Percentiles rank a stretch among this genome's conserved stretches.
Conservation (phyloP, 148 eudicot species). For the Vaccinium darrowii region DNA sequence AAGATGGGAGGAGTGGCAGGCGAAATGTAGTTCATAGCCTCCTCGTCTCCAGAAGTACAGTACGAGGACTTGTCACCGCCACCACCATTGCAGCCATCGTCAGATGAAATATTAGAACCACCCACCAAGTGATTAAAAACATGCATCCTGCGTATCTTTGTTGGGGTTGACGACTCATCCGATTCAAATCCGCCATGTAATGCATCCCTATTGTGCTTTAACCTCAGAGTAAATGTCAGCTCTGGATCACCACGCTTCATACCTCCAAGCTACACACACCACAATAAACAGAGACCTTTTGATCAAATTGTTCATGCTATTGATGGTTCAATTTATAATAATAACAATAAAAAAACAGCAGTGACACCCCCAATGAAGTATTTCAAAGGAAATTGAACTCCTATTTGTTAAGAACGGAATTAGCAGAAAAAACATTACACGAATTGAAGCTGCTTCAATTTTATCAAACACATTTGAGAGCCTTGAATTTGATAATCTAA, state of each 20-base stretch:
- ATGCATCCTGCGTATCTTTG: slow-evolving; percentile 22
- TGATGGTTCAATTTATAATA: neutral
- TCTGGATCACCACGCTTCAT: slow-evolving; percentile 41
- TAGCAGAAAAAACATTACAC: neutral
- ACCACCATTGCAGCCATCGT: slow-evolving; percentile 13
- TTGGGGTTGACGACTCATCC: slow-evolving; percentile 32
- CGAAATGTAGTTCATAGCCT: slow-evolving; percentile 23
- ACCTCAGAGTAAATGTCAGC: slow-evolving; percentile 32
- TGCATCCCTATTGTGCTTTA: slow-evolving; percentile 22
- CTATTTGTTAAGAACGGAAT: neutral
- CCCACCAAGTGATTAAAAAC: slow-evolving; percentile 15
- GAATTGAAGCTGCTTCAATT: neutral
- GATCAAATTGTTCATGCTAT: neutral
- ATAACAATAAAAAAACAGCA: neutral
- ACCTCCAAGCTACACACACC: slow-evolving; percentile 33
- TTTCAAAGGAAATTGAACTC: neutral
- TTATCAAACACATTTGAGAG: neutral
- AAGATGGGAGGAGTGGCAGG: slow-evolving; percentile 42
- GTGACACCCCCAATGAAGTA: neutral
- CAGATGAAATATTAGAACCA: neutral
- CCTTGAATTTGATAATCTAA: neutral
- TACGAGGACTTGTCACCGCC: slow-evolving; percentile 10
- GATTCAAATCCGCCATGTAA: slow-evolving; percentile 20
- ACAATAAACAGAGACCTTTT: neutral
- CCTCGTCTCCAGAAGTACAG: slow-evolving; percentile 24